phyloP scores from a whole-genome alignment of 2,329 filamentous ascomycete genomes.

The Huntiella moniliformis region DNA sequence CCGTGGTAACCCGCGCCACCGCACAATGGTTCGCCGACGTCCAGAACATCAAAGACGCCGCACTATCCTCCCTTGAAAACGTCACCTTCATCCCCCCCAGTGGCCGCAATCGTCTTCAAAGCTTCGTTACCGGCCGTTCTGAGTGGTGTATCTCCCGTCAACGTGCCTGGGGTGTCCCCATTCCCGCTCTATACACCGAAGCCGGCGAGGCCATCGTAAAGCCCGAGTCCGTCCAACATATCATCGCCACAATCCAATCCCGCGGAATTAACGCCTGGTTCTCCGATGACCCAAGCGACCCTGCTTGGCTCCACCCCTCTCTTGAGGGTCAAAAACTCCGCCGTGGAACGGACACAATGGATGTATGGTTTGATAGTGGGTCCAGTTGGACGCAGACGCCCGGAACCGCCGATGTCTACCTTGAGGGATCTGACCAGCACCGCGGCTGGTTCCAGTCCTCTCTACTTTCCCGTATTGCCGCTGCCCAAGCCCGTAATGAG shows the following conservation, averaged over 20 bases:
- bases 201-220: conserved; percentile 61
- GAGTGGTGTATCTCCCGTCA: conserved; percentile 98
- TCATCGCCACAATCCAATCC: conserved; percentile 58
- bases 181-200: conserved; percentile 68
- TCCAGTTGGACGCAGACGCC: conserved; percentile 61
- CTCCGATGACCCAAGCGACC: conserved; percentile 59
- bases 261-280: conserved; percentile 90
- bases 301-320: conserved; percentile 53
- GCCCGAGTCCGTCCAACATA: conserved; percentile 61
- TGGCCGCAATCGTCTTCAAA: conserved; percentile 57
- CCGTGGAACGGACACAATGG: conserved; percentile 88
- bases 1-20: conserved; percentile 78
- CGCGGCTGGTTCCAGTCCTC: conserved; percentile 98
- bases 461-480: conserved; percentile 64
- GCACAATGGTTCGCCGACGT: conserved; percentile 98
- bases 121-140: conserved; percentile 70
- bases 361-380: conserved; percentile 98
- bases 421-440: conserved; percentile 91
- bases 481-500: neutral
- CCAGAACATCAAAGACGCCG: conserved; percentile 56
- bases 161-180: conserved; percentile 89
- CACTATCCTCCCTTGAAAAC: conserved; percentile 47
- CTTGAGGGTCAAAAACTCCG: conserved; percentile 40
- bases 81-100: conserved; percentile 64
- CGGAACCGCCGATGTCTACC: conserved; percentile 59